phyloP scores from a whole-genome alignment of 2,329 filamentous ascomycete genomes.

The Penicillium sclerotiorum region DNA sequence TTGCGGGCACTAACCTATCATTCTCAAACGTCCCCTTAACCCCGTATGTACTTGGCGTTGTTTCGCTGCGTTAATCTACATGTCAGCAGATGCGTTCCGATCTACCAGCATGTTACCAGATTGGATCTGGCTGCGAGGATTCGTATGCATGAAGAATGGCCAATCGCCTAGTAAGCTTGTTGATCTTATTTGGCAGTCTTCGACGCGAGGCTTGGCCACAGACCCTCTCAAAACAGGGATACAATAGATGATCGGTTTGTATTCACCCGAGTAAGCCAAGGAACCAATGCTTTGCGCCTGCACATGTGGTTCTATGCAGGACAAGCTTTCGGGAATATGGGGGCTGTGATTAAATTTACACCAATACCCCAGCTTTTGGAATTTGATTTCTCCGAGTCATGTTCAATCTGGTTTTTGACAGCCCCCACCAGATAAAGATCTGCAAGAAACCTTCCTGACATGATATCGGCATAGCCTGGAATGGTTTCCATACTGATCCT shows the following conservation, averaged over 20 bases:
- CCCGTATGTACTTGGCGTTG: background rate
- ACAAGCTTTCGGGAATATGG: background rate
- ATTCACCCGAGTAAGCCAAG: too few relatives aligned
- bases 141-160: too few relatives aligned
- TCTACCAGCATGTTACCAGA: background rate
- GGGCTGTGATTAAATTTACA: background rate
- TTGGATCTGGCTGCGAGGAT: too few relatives aligned
- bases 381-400: background rate
- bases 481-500: too few relatives aligned
- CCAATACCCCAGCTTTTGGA: background rate
- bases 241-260: too few relatives aligned
- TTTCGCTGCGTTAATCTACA: background rate
- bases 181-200: too few relatives aligned
- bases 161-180: too few relatives aligned
- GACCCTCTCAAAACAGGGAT: too few relatives aligned
- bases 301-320: too few relatives aligned
- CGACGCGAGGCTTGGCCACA: too few relatives aligned
- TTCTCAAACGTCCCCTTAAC: background rate
- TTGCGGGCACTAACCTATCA: background rate
- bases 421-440: background rate
- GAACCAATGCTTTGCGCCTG: too few relatives aligned
- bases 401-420: background rate
- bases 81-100: background rate
- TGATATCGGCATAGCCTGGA: background rate
- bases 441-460: background rate